Percentiles rank a stretch among this genome's conserved stretches.
Conservation (phyloP, 2,329 filamentous ascomycete species). For the Dendrostoma leiphaemia region DNA sequence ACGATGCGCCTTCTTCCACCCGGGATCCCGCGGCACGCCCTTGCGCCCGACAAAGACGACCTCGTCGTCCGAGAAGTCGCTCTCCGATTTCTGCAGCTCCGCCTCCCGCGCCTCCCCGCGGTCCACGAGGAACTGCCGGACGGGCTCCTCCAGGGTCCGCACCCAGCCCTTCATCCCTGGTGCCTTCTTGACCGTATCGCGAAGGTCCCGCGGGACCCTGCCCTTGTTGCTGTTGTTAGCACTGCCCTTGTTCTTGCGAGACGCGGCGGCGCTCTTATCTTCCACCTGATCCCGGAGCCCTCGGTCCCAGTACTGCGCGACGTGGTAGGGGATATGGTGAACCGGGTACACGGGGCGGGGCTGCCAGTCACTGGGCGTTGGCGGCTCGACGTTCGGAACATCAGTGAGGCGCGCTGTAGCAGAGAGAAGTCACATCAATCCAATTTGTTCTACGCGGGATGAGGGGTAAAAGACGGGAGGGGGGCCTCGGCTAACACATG, state of each 20-base stretch:
- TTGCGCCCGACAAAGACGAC: constrained; percentile 81
- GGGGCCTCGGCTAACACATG: constrained; percentile 79
- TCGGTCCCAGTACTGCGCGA: constrained; percentile 80
- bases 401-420: constrained; percentile 73
- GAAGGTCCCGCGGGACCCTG: constrained; percentile 75
- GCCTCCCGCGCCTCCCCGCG: constrained; percentile 41
- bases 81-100: constrained; percentile 26
- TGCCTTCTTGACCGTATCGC: constrained; percentile 75
- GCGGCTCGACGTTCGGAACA: constrained; percentile 84
- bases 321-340: constrained; percentile 79
- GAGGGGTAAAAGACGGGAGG: constrained; percentile 4
- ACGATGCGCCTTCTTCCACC: constrained; percentile 50
- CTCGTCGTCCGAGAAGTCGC: constrained; percentile 63
- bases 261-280: constrained; percentile 38
- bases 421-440: background rate
- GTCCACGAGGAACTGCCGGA: constrained; percentile 71
- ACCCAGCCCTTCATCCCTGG: constrained; percentile 78
- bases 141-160: constrained; percentile 79
- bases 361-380: constrained; percentile 78
- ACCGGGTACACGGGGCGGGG: constrained; percentile 78
- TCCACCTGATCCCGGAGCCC: constrained; percentile 51
- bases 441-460: background rate
- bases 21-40: constrained; percentile 40
- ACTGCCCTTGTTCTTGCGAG: constrained; percentile 41
- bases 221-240: constrained; percentile 50